Percentiles rank a stretch among this genome's conserved stretches.
These are phyloP conservation scores for Amborella trichopoda DNA, from an alignment of 164 flowering plant genomes.

Conservation along the genomic window DNA sequence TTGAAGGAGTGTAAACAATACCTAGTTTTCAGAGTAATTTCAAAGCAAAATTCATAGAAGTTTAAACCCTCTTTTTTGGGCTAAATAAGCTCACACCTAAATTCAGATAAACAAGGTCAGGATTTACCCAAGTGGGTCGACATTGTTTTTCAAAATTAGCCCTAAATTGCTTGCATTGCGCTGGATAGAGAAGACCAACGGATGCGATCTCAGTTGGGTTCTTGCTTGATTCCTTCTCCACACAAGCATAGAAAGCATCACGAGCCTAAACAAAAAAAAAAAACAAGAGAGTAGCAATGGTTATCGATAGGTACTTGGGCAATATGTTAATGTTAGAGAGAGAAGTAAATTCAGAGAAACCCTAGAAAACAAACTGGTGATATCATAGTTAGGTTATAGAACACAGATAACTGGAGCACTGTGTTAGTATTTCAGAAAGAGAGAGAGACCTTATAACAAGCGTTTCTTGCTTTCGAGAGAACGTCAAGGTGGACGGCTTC, in stretches of 20 bases:
- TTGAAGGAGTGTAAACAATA: too few species aligned
- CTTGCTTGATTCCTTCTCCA: conserved; percentile 61
- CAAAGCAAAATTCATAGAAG: too few species aligned
- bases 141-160: conserved; percentile 44
- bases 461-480: conserved; percentile 44
- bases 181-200: conserved; percentile 65
- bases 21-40: too few species aligned
- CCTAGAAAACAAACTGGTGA: not conserved
- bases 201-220: conserved; percentile 66
- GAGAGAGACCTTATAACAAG: conserved; percentile 70
- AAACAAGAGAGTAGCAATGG: not conserved
- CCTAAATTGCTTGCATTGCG: conserved; percentile 52
- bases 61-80: too few species aligned
- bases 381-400: not conserved
- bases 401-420: not conserved
- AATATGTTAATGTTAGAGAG: not conserved
- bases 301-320: not conserved
- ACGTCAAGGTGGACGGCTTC: conserved; percentile 39
- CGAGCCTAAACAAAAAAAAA: conserved; percentile 36
- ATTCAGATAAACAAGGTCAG: not conserved
- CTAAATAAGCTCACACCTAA: too few species aligned
- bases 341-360: not conserved
- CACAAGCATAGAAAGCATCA: conserved; percentile 71
- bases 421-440: not conserved
- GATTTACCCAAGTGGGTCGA: conserved; percentile 70